phyloP scores from a whole-genome alignment of 2,329 filamentous ascomycete species.

The Ophiosphaerella narmari region DNA sequence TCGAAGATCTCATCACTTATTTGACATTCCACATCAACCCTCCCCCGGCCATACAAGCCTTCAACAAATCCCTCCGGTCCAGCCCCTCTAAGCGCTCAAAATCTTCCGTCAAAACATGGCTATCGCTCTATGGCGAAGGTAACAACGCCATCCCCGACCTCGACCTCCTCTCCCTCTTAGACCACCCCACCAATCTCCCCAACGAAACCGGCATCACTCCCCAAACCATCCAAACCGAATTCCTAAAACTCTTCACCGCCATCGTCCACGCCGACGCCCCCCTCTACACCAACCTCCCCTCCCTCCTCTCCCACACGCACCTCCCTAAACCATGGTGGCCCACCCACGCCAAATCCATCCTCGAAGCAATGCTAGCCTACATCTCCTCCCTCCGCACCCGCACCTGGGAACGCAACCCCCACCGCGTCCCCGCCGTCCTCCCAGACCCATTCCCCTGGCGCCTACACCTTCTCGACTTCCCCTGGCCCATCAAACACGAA shows the following conservation, averaged over 20 bases:
- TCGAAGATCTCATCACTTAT: constrained; percentile 30
- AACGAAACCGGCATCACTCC: constrained; percentile 12
- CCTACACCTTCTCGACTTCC: constrained; percentile 33
- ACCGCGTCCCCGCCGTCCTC: constrained; percentile 20
- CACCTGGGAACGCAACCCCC: constrained; percentile 26
- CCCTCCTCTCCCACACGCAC: background rate
- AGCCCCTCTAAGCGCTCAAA: constrained; percentile 5
- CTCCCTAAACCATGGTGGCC: constrained; percentile 18
- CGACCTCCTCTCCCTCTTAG: constrained; percentile 2
- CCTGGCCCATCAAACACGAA: constrained; percentile 5
- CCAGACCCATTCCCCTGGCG: constrained; percentile 30
- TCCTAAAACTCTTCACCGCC: constrained; percentile 20
- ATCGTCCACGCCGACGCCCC: constrained; percentile 15
- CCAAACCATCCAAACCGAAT: constrained; percentile 15
- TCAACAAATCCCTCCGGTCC: constrained; percentile 23
- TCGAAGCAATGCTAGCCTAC: constrained; percentile 25
- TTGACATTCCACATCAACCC: constrained; percentile 27
- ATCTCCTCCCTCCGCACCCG: constrained; percentile 23
- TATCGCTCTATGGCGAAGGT: constrained; percentile 23
- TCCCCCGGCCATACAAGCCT: constrained; percentile 13
- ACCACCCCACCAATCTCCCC: background rate
- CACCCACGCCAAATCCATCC: constrained; percentile 10
- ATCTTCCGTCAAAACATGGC: constrained; percentile 24
- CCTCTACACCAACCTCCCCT: background rate
- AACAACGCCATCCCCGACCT: background rate